Conservation (phyloP, 2,329 filamentous ascomycete genomes). For the Venturiaceae sp. region DNA sequence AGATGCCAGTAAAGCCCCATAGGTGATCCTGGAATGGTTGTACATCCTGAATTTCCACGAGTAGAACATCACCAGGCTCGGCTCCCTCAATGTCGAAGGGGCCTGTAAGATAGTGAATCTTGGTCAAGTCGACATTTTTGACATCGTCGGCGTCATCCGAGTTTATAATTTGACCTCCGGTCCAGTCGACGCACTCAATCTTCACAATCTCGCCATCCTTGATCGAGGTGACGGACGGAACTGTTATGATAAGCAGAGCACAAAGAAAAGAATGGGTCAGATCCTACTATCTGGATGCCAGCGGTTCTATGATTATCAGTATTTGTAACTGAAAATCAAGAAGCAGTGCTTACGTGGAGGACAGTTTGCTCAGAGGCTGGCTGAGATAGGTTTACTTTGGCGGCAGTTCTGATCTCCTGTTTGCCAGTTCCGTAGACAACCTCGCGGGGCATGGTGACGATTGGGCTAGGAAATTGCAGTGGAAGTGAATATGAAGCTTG, state of each 20-base stretch:
- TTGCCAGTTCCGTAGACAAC: constrained; percentile 28
- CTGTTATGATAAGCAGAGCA: constrained; percentile 32
- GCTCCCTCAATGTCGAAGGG: constrained; percentile 82
- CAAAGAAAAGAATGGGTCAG: neutral
- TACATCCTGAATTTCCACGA: constrained; percentile 88
- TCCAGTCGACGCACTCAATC: constrained; percentile 83
- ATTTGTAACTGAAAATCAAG: neutral
- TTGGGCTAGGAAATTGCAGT: neutral
- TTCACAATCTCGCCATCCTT: constrained; percentile 81
- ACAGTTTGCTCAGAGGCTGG: constrained; percentile 59
- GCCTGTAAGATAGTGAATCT: constrained; percentile 79
- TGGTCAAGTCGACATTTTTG: constrained; percentile 72
- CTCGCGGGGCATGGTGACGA: constrained; percentile 16
- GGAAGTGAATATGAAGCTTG: neutral
- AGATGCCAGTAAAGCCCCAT: constrained; percentile 85
- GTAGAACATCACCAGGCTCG: constrained; percentile 72
- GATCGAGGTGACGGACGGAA: constrained; percentile 64
- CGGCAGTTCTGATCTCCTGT: constrained; percentile 56
- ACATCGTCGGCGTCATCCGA: constrained; percentile 86
- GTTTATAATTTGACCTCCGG: constrained; percentile 70
- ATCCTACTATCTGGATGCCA: constrained; percentile 81
- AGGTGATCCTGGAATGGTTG: constrained; percentile 78
- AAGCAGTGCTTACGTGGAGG: constrained; percentile 51
- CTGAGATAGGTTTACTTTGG: constrained; percentile 64
- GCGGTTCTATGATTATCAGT: constrained; percentile 51